A percentile compares a stretch with the other conserved stretches of the same genome.
Evolutionary conservation across 225 moss, liverwort and hornwort genomes (phyloP).

Genomic region (Ulota crispa): DNA sequence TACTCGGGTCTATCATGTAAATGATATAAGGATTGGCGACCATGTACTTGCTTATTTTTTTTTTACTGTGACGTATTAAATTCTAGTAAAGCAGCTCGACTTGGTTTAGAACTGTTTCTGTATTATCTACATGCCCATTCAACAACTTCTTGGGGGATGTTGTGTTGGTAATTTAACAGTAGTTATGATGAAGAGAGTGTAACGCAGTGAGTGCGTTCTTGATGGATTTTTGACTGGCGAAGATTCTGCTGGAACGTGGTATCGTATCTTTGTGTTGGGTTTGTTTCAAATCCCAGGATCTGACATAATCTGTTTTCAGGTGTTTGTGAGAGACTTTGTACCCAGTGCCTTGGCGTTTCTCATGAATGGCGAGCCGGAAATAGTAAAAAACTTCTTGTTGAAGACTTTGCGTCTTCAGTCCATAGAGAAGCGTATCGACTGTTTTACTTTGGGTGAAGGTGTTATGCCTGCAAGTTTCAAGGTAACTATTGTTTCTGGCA

Average conservation of each 20-base stretch:
- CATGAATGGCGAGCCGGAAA: slow-evolving; percentile 94
- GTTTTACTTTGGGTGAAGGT: slow-evolving; percentile 93
- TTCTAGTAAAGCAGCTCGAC: not conserved
- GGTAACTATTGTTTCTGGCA: slow-evolving; percentile 28
- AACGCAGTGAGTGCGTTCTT: not conserved
- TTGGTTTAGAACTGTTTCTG: not conserved
- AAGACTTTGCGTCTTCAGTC: slow-evolving; percentile 94
- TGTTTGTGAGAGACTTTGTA: slow-evolving; percentile 94
- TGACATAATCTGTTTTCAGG: slow-evolving; percentile 48
- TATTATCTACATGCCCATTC: not conserved
- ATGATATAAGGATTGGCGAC: not conserved
- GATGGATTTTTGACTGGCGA: not conserved
- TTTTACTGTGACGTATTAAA: not conserved
- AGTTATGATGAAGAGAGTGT: not conserved
- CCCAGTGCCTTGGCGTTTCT: slow-evolving; percentile 94
- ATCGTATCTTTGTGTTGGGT: not conserved
- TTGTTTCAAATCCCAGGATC: not conserved
- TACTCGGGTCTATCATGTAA: slow-evolving; percentile 6
- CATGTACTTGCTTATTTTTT: not conserved
- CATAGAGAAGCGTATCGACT: slow-evolving; percentile 95
- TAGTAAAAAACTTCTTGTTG: slow-evolving; percentile 85
- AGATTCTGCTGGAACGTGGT: not conserved
- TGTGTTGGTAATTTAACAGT: not conserved
- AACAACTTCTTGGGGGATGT: not conserved
- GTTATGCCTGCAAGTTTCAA: slow-evolving; percentile 99